Evolutionary conservation across 2,329 filamentous ascomycete species (phyloP).

Genomic region (Fusarium staphyleae): DNA sequence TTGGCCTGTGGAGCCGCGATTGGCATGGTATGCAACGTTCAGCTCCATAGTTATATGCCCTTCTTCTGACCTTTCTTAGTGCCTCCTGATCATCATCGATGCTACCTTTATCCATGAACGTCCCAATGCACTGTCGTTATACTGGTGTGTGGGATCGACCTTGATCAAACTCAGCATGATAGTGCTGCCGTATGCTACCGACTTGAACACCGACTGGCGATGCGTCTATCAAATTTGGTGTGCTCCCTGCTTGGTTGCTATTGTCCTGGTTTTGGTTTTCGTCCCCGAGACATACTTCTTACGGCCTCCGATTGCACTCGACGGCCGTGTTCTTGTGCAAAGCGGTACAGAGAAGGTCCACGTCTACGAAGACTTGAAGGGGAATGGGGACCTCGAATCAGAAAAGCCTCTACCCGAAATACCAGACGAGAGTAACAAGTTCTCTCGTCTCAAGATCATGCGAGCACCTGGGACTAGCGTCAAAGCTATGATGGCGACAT

Average conservation of each 20-base stretch:
- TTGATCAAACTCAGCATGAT: conserved; percentile 16
- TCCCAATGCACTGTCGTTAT: conserved; percentile 17
- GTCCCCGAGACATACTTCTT: conserved; percentile 28
- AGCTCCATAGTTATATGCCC: neutral
- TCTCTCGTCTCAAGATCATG: conserved; percentile 3
- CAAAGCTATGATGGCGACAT: conserved; percentile 15
- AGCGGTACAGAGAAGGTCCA: conserved; percentile 17
- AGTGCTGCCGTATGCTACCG: conserved; percentile 1
- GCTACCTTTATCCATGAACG: conserved; percentile 32
- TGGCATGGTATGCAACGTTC: conserved; percentile 13
- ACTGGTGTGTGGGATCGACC: conserved; percentile 13
- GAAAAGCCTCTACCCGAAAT: conserved; percentile 15
- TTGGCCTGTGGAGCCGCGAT: conserved; percentile 7
- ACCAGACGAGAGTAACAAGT: neutral
- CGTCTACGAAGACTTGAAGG: conserved; percentile 20
- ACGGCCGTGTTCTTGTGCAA: conserved; percentile 14
- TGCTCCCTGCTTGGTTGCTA: neutral
- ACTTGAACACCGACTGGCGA: conserved; percentile 7
- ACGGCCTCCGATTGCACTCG: conserved; percentile 24
- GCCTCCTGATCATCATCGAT: conserved; percentile 20
- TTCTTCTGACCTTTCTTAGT: neutral
- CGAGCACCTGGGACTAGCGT: conserved; percentile 16
- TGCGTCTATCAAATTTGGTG: conserved; percentile 19
- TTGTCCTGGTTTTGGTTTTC: conserved; percentile 9
- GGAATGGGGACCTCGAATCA: neutral